phyloP scores from a whole-genome alignment of 2,329 filamentous ascomycete genomes.

The Hypomyces rosellus region DNA sequence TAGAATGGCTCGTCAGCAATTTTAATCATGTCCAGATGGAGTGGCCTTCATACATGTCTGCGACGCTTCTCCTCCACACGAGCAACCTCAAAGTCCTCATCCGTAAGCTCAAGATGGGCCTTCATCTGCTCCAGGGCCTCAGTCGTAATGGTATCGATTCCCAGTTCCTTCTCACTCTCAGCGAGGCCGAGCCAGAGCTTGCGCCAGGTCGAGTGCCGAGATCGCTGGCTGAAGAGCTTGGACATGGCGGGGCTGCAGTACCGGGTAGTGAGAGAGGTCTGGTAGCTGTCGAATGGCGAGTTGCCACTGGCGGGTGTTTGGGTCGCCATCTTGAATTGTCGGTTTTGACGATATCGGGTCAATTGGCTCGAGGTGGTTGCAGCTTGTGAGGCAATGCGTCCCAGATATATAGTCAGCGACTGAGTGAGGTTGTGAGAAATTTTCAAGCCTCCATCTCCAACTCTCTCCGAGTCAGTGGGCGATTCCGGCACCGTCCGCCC shows the following conservation, averaged over 20 bases:
- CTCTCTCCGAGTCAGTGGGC: no score
- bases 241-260: constrained; percentile 74
- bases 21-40: no score
- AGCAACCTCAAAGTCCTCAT: constrained; percentile 70
- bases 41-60: no score
- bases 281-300: constrained; percentile 33
- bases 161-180: constrained; percentile 74
- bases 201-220: constrained; percentile 72
- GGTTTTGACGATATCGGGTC: no score
- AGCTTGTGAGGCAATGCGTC: no score
- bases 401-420: no score
- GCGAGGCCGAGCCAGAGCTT: constrained; percentile 84
- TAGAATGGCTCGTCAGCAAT: constrained; percentile 46
- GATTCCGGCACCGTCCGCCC: no score
- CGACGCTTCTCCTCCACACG: constrained; percentile 65
- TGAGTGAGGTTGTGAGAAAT: no score
- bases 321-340: no score
- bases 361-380: no score
- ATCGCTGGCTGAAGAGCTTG: constrained; percentile 71
- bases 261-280: constrained; percentile 63
- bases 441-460: no score
- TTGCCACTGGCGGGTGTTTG: no score
- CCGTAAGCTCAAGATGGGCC: constrained; percentile 63
- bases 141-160: constrained; percentile 61
- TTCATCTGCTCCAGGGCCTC: constrained; percentile 74